Base-by-base conservation (phyloP, 331 rosid genomes). In the Malus hybrid region DNA sequence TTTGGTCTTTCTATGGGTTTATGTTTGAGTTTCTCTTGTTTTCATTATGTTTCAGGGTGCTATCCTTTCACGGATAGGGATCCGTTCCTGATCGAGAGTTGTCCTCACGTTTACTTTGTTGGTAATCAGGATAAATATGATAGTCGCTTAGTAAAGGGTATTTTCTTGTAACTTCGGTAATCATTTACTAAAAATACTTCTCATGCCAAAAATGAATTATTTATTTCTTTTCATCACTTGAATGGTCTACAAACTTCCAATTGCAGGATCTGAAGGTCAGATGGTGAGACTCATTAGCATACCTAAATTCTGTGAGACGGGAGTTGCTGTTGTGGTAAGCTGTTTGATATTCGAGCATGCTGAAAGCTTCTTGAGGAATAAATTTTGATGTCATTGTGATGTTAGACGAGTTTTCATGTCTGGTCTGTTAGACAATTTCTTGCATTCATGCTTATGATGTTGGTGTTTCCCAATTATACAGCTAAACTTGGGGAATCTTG, bases 241-340 rank as follows among this genome's bases (percentile, higher is more conserved):
- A 29, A 52, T 60, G 1, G 39, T 65, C 15, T 19, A 14, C 67
- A 72, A 72, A 29, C 19, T 66, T 78, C 39, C 24, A 66, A 77
- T 61, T 80, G 77, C 89, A 94, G 99, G 99, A 77, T 68, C 89
- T 57, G 99, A 90, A 70, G 96, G 97, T 84, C 96, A 88, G 84
- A 76, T 78, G 82, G 96, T 90, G 78, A 88, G 97, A 87, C 93
- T 94, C 80, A 77, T 94, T 28, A 77, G 87, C 65, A 82, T 94
- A 74, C 99, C 97, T 57, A 90, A 87, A 85, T 94, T 94, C 85
- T 83, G 86, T 36, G 93, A 87, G 81, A 88, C 88, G 11, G 97
- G 99, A 82, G 82, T 86, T 79, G 99, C 96, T 13, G 96, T 88
- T n/a, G 78, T 90, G 96, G 97, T 91, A 86, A 88, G 91, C 78